A percentile compares a stretch with the other conserved stretches of the same genome.
Evolutionary conservation across 2,329 filamentous ascomycete species (phyloP).

Genomic region (Grosmannia serpens): DNA sequence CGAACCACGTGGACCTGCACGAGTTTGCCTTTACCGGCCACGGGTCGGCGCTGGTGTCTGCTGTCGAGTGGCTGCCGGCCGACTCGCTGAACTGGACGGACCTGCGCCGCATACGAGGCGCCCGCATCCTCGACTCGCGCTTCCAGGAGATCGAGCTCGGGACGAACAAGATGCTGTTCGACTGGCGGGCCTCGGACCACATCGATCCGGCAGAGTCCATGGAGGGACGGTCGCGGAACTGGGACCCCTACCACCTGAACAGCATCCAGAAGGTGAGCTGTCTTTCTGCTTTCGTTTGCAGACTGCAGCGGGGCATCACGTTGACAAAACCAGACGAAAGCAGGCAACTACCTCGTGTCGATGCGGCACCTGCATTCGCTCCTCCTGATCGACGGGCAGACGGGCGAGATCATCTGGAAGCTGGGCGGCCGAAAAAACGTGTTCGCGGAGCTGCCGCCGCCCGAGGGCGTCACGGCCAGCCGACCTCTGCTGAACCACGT

Average conservation of each 20-base stretch:
- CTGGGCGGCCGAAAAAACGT: slow-evolving; percentile 31
- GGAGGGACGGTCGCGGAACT: slow-evolving; percentile 13
- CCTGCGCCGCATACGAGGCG: slow-evolving; percentile 28
- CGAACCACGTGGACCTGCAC: slow-evolving; percentile 38
- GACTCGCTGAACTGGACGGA: slow-evolving; percentile 34
- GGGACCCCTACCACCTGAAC: slow-evolving; percentile 41
- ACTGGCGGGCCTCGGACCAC: slow-evolving; percentile 47
- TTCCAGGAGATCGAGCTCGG: slow-evolving; percentile 40
- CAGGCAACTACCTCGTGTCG: slow-evolving; percentile 34
- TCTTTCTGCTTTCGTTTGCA: not conserved
- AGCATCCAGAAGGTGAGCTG: slow-evolving; percentile 27
- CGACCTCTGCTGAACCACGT: slow-evolving; percentile 12
- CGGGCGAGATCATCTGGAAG: slow-evolving; percentile 32
- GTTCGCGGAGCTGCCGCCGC: slow-evolving; percentile 22
- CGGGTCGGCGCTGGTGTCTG: slow-evolving; percentile 39
- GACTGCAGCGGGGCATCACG: not conserved
- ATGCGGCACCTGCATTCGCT: slow-evolving; percentile 29
- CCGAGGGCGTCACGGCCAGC: slow-evolving; percentile 4
- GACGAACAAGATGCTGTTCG: slow-evolving; percentile 43
- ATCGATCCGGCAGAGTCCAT: slow-evolving; percentile 15
- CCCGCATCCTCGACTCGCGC: slow-evolving; percentile 41
- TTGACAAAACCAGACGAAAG: slow-evolving; percentile 13
- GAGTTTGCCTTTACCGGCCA: slow-evolving; percentile 44
- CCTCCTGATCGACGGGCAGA: slow-evolving; percentile 26
- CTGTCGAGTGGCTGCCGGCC: slow-evolving; percentile 36